These are phyloP conservation scores for Fusarium multiceps DNA, from an alignment of 2,329 filamentous ascomycete genomes.

Conservation along the genomic window DNA sequence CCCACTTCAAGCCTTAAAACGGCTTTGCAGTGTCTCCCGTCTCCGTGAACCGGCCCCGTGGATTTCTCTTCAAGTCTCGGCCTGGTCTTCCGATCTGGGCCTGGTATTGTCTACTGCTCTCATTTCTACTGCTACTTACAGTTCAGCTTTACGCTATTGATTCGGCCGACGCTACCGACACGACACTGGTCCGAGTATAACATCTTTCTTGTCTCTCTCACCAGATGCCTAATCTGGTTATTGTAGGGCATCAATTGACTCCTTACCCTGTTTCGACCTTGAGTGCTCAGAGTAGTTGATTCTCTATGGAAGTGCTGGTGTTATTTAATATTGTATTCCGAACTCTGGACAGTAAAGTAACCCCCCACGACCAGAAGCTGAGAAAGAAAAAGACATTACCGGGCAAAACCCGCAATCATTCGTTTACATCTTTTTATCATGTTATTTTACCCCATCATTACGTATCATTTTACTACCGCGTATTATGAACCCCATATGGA, in stretches of 20 bases:
- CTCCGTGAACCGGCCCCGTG: slow-evolving; percentile 1
- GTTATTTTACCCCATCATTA: slow-evolving; percentile 41
- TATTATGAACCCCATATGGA: slow-evolving; percentile 7
- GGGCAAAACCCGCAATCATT: slow-evolving; percentile 10
- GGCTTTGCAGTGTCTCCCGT: neutral
- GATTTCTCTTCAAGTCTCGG: neutral
- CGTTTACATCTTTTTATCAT: slow-evolving; percentile 30
- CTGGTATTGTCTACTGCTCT: neutral
- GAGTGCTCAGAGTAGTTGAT: neutral
- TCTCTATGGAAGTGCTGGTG: neutral
- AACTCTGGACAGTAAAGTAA: neutral
- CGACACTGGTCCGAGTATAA: neutral
- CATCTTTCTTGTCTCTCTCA: neutral
- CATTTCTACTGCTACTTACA: slow-evolving; percentile 1
- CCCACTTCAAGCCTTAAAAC: neutral
- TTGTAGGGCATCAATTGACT: neutral
- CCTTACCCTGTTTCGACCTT: neutral
- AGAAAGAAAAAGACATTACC: neutral
- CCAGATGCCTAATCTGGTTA: neutral
- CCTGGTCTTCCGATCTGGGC: neutral
- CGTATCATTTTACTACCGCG: slow-evolving; percentile 28
- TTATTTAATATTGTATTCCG: neutral
- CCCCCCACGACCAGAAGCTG: neutral
- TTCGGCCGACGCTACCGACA: neutral
- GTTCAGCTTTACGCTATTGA: neutral